Evolutionary conservation across 2,329 filamentous ascomycete species (phyloP).

Genomic region (Ophiostoma novo-ulmi): DNA sequence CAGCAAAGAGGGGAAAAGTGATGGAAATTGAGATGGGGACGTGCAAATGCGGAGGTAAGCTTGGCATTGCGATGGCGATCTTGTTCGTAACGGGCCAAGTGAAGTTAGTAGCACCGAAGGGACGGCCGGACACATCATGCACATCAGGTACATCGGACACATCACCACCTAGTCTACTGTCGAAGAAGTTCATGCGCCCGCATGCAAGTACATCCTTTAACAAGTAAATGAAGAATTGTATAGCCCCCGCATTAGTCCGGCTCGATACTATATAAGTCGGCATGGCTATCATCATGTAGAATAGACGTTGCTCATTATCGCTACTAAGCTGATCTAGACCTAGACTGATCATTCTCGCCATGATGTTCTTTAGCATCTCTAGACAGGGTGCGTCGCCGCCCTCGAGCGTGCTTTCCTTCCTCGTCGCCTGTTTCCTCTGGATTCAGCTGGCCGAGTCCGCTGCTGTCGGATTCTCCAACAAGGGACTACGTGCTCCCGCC

Average conservation of each 20-base stretch:
- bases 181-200: not conserved
- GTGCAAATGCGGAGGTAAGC: constrained; percentile 1
- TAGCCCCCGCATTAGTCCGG: not conserved
- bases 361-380: not conserved
- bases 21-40: not conserved
- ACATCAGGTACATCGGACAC: not conserved
- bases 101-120: not conserved
- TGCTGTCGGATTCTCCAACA: not conserved
- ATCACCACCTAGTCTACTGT: not conserved
- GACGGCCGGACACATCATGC: not conserved
- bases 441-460: not conserved
- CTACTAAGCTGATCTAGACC: not conserved
- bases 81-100: not conserved
- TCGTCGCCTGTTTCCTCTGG: not conserved
- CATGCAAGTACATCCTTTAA: not conserved
- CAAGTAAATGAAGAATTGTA: not conserved
- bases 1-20: constrained; percentile 4
- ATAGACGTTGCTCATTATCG: not conserved
- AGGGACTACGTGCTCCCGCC: not conserved
- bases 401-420: constrained; percentile 1
- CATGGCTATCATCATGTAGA: not conserved
- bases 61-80: constrained; percentile 6
- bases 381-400: not conserved
- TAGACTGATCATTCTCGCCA: not conserved
- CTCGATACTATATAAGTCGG: not conserved